Evolutionary conservation across 768 basidiomycete species (phyloP).

Genomic region (Amanita fuliginea): DNA sequence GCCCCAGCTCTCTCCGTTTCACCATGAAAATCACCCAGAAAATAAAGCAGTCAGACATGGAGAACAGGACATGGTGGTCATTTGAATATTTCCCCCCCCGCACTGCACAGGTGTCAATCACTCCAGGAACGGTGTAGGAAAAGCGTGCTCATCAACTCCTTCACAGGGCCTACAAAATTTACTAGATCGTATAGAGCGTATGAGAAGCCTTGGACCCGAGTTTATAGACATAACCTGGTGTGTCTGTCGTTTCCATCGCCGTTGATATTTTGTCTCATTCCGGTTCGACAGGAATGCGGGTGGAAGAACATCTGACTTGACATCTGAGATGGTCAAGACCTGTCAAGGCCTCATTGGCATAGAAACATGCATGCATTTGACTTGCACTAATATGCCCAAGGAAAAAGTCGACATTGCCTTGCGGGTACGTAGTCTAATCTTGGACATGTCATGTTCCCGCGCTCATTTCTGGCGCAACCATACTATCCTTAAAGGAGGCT

Average conservation of each 20-base stretch:
- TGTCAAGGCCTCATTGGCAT: conserved; percentile 89
- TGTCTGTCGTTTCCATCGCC: conserved; percentile 8
- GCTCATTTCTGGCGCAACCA: conserved; percentile 1
- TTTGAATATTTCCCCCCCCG: conserved; percentile 98
- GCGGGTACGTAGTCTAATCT: conserved; percentile 38
- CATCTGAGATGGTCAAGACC: conserved; percentile 88
- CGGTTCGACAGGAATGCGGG: conserved; percentile 74
- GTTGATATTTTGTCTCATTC: background rate
- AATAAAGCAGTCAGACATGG: conserved; percentile 74
- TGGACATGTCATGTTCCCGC: conserved; percentile 2
- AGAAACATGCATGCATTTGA: conserved; percentile 98
- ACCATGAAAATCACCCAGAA: conserved; percentile 93
- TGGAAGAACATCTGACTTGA: conserved; percentile 89
- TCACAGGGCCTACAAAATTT: conserved; percentile 85
- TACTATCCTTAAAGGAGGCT: conserved; percentile 52
- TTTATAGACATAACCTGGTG: conserved; percentile 98
- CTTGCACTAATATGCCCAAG: conserved; percentile 97
- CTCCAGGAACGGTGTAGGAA: background rate
- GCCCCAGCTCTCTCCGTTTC: conserved; percentile 14
- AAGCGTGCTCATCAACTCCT: background rate
- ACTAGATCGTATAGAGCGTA: conserved; percentile 96
- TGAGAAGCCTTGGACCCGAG: conserved; percentile 90
- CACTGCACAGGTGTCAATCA: conserved; percentile 70
- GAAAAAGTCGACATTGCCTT: conserved; percentile 92
- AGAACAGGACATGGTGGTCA: conserved; percentile 92